Base-by-base conservation (phyloP, 768 basidiomycete species). In the Suillus spraguei region DNA sequence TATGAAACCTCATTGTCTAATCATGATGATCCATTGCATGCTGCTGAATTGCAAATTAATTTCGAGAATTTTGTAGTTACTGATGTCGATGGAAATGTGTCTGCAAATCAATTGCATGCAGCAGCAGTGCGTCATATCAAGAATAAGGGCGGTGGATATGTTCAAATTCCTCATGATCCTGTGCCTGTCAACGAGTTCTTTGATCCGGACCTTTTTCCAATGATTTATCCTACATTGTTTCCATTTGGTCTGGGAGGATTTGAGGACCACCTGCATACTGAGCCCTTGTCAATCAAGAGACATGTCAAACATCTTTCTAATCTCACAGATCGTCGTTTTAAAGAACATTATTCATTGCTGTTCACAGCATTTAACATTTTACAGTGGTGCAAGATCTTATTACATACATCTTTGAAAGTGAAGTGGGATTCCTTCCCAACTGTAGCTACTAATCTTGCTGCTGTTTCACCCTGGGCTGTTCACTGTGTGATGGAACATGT, bases 301-400 rank as follows among this genome's bases (percentile, higher is more conserved):
- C 44, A 46, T 11, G 20, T 46, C 3, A 46, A 46, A 9, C 44
- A 46, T 9, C 10, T 46, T 10, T 46, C 22, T 3, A 46, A 46
- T 1, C n/a, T 46, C 0, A 14, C 44, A 10, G 44, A 46, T 5
- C n/a, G 44, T 46, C n/a, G n/a, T 10, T 46, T 46, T 46, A 20
- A 46, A 6, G n/a, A 46, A 46, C 44, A 46, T 5, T 46, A 46
- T 10, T 79, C 77, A 2, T 83, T 82, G 65, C n/a, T 78, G 0
- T 82, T 82, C 64, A 71, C 73, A 6, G 77, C 67, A 1, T 79
- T 82, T 52, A 82, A 80, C 65, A 76, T 83, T 7, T 22, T 82
- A 0, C 82, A 82, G 65, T 53, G 75, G 4, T 65, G 77, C 0
- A 44, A 56, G 13, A 59, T 75, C 5, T 59, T 80, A 0, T 56